Conservation (phyloP, 83 land plant genomes). For the Larix sibirica region DNA sequence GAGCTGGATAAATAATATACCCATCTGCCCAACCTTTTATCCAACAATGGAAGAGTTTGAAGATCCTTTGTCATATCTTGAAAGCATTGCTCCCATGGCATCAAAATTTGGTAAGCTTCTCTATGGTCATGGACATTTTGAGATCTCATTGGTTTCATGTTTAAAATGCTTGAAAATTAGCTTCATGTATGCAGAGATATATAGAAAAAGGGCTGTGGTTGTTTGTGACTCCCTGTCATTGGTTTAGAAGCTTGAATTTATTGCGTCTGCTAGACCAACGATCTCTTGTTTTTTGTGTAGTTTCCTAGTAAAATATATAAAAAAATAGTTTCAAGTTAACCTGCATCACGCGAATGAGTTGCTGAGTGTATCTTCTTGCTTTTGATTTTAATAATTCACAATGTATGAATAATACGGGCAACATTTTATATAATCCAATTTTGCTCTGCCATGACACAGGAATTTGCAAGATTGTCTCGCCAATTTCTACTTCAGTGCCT, state of each 20-base stretch:
- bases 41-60: slow-evolving; percentile 90
- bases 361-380: background rate
- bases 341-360: background rate
- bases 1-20: slow-evolving; percentile 72
- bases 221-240: background rate
- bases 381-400: background rate
- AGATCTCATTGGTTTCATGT: background rate
- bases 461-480: slow-evolving; percentile 91
- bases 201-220: background rate
- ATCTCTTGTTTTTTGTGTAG: background rate
- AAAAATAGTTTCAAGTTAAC: background rate
- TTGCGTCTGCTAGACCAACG: background rate
- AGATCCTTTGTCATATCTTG: slow-evolving; percentile 84
- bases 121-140: background rate
- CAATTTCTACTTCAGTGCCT: slow-evolving; percentile 73
- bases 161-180: background rate
- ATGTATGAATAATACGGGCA: background rate
- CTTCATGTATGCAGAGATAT: background rate
- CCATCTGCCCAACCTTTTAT: slow-evolving; percentile 72
- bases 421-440: background rate
- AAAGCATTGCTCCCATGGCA: slow-evolving; percentile 78
- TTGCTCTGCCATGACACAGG: slow-evolving; percentile 43
- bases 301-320: too few species aligned
- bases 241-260: background rate
- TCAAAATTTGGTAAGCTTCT: slow-evolving; percentile 72